Percentiles rank a stretch among this genome's conserved stretches.
phyloP scores from a whole-genome alignment of 2,329 filamentous ascomycete species.

The Dactylellina sp. region DNA sequence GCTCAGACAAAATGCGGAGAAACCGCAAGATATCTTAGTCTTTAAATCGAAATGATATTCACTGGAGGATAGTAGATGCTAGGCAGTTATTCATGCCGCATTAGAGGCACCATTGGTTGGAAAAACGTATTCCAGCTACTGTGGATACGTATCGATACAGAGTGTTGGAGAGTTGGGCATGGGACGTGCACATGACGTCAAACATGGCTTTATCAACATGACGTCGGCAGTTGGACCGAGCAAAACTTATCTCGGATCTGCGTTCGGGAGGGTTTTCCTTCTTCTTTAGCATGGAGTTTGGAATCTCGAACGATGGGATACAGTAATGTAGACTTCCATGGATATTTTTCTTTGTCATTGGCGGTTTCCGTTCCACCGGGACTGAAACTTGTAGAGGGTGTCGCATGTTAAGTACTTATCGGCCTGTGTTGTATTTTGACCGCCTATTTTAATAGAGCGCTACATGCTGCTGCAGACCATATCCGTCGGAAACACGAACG shows the following conservation, averaged over 20 bases:
- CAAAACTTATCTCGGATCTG: not conserved
- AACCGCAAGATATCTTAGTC: slow-evolving; percentile 7
- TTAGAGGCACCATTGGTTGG: not conserved
- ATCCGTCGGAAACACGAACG: too few relatives aligned
- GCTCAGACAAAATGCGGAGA: slow-evolving; percentile 10
- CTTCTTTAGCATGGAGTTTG: too few relatives aligned
- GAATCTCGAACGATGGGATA: too few relatives aligned
- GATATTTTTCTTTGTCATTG: too few relatives aligned
- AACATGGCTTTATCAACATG: not conserved
- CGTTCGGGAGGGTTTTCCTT: not conserved
- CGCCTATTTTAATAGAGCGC: too few relatives aligned
- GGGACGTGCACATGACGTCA: slow-evolving; percentile 14
- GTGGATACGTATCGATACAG: not conserved
- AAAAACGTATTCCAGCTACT: too few relatives aligned
- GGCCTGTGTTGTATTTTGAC: too few relatives aligned
- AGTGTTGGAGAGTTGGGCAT: not conserved
- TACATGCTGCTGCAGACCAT: too few relatives aligned
- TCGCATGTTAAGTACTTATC: too few relatives aligned
- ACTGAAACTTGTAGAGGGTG: too few relatives aligned
- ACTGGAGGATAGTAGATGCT: not conserved
- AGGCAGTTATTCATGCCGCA: slow-evolving; percentile 4
- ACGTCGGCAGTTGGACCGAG: slow-evolving; percentile 8
- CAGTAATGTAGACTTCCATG: too few relatives aligned
- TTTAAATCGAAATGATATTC: not conserved
- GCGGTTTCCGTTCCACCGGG: too few relatives aligned